phyloP scores from a whole-genome alignment of 257 asterid genomes.

The Salvia miltiorrhiza region DNA sequence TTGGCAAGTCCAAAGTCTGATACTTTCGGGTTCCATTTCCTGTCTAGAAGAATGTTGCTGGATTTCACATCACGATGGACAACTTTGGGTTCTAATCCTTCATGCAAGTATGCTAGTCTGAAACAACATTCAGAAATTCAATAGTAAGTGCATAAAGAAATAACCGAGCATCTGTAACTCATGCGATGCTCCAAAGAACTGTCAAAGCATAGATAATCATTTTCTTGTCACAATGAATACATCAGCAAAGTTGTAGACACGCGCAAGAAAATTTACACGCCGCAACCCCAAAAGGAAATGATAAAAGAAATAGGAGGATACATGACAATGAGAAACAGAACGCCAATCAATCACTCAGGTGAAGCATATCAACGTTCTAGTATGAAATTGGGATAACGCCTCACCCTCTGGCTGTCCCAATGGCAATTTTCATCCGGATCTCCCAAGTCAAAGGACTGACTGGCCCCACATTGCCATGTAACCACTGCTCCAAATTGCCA shows the following conservation, averaged over 20 bases:
- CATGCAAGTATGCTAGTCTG: constrained; percentile 96
- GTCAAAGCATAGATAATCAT: too few relatives aligned
- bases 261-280: too few relatives aligned
- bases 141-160: not conserved
- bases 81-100: constrained; percentile 97
- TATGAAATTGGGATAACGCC: not conserved
- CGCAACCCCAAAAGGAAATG: too few relatives aligned
- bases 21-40: constrained; percentile 84
- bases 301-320: not conserved
- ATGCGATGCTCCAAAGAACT: too few relatives aligned
- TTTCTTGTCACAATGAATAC: too few relatives aligned
- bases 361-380: not conserved
- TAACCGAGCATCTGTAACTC: too few relatives aligned
- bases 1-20: constrained; percentile 99
- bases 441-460: constrained; percentile 96
- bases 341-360: not conserved
- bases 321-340: not conserved
- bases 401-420: constrained; percentile 96
- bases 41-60: constrained; percentile 90
- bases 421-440: constrained; percentile 80
- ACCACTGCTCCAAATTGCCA: constrained; percentile 98
- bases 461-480: constrained; percentile 91
- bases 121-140: not conserved
- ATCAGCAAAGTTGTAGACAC: too few relatives aligned
- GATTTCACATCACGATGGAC: constrained; percentile 99